A percentile compares a stretch with the other conserved stretches of the same genome.
Conservation (phyloP, 179 eudicot species). For the Silene coronaria region DNA sequence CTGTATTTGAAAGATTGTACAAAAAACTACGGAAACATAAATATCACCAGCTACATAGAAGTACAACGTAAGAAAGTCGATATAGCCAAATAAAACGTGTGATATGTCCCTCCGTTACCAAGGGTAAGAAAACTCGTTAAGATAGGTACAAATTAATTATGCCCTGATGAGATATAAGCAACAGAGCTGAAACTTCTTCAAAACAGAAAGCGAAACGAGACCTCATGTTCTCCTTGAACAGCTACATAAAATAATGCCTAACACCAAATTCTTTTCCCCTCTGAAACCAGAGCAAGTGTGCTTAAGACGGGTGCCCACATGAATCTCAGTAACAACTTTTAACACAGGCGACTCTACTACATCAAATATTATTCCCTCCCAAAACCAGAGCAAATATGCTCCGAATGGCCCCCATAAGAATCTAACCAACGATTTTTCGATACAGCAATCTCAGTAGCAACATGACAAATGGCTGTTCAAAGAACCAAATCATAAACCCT, state of each 20-base stretch:
- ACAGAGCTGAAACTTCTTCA: not conserved
- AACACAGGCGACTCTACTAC: not conserved
- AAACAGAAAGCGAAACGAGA: not conserved
- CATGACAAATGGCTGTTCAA: not conserved
- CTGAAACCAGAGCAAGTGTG: not conserved
- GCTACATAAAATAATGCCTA: not conserved
- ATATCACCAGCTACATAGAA: slow-evolving; percentile 5
- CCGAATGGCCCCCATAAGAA: not conserved
- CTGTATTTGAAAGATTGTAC: not conserved
- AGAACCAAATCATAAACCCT: not conserved
- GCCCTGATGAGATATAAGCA: not conserved
- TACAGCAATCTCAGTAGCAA: not conserved
- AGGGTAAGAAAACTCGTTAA: not conserved
- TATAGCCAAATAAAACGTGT: not conserved
- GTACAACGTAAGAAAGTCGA: not conserved
- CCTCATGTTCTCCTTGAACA: not conserved
- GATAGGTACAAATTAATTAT: not conserved
- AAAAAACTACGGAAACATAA: not conserved
- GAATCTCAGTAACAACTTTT: not conserved
- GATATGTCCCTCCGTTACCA: not conserved
- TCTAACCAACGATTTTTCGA: not conserved
- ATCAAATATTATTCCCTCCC: not conserved
- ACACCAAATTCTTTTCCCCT: not conserved
- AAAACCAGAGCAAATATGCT: not conserved
- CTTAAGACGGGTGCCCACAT: not conserved